These are phyloP conservation scores for Calocera cornea DNA, from an alignment of 768 basidiomycete species.

Conservation along the genomic window DNA sequence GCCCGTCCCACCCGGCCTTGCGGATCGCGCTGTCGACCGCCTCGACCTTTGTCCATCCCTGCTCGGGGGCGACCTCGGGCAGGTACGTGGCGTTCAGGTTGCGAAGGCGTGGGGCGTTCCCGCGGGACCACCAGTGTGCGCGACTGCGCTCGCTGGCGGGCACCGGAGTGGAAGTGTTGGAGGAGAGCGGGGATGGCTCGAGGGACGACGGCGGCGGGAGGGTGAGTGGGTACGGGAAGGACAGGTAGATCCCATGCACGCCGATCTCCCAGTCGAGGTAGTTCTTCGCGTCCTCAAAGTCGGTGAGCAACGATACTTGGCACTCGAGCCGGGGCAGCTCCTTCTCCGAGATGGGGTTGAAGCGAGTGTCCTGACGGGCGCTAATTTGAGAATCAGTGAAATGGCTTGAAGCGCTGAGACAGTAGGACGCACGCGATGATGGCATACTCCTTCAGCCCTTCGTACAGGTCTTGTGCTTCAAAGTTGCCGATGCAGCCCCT, in stretches of 20 bases:
- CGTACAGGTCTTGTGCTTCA: slow-evolving; percentile 52
- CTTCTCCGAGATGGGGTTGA: slow-evolving; percentile 55
- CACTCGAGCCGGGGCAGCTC: slow-evolving; percentile 78
- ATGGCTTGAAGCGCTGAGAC: neutral
- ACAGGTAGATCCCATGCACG: slow-evolving; percentile 80
- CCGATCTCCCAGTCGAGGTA: slow-evolving; percentile 93
- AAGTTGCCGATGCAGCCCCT: slow-evolving; percentile 96
- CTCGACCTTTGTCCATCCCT: slow-evolving; percentile 87
- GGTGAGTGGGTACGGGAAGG: slow-evolving; percentile 66
- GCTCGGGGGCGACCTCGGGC: slow-evolving; percentile 81
- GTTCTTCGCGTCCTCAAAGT: slow-evolving; percentile 71
- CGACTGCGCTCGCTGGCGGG: slow-evolving; percentile 27
- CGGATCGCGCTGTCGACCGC: slow-evolving; percentile 82
- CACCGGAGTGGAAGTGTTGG: slow-evolving; percentile 32
- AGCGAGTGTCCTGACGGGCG: slow-evolving; percentile 78
- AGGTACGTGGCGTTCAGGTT: slow-evolving; percentile 79
- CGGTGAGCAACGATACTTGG: slow-evolving; percentile 79
- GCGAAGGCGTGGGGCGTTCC: slow-evolving; percentile 27
- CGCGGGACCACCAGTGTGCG: slow-evolving; percentile 29
- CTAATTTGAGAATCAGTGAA: slow-evolving; percentile 20
- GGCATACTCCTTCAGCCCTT: slow-evolving; percentile 81
- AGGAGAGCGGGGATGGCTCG: slow-evolving; percentile 47
- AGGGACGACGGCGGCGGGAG: slow-evolving; percentile 35
- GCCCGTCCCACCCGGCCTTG: slow-evolving; percentile 82
- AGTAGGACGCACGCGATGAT: slow-evolving; percentile 43